Evolutionary conservation across 2,329 filamentous ascomycete species (phyloP), one percentile per base, ranked within the genome.

Genomic region (Spiromastix sp.): DNA sequence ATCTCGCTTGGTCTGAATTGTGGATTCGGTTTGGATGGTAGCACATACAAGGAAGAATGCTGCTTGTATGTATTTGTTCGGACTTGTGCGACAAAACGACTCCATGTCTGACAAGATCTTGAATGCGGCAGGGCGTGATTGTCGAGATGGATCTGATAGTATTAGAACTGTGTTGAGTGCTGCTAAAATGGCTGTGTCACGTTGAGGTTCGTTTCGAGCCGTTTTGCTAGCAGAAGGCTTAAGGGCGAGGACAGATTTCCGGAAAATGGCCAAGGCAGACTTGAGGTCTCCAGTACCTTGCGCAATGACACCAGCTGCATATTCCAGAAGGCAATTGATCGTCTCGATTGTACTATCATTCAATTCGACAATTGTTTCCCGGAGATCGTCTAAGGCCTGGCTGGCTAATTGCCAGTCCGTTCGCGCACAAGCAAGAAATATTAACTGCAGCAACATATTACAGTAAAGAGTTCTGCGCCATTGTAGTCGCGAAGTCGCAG

Each of bases 31-130:
- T 65, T 80, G 50, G 4, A 81, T 70, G 2, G 79, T 76, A 4
- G 85, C 81, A 45, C 78, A 71, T 38, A 89, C 71, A 8, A 94
- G 71, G 50, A 81, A 76, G 64, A 81, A 89, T 1, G 84, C 84
- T 20, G 82, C 80, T 43, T 75, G 72, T 38, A 95, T 77, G 48
- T 87, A 81, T 47, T 74, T 70, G 56, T 84, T 87, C 24, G 73
- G 69, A 53, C 86, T 82, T 36, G 71, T 68, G 12, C 66, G 60
- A 57, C 84, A 91, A 33, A 82, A 67, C 0, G 75, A 71, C 34
- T 79, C 73, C 4, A 94, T 63, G 31, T 71, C 68, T 24, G 78
- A 70, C 17, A 93, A 66, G 5, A 89, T 59, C 6, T 68, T 61
- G 2, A 70, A 63, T 10, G 80, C 76, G 17, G 71, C 65, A 24